Evolutionary conservation across 805 yeast genomes (phyloP), one percentile per base, ranked within the genome.

Genomic region (Barnettozyma populi): DNA sequence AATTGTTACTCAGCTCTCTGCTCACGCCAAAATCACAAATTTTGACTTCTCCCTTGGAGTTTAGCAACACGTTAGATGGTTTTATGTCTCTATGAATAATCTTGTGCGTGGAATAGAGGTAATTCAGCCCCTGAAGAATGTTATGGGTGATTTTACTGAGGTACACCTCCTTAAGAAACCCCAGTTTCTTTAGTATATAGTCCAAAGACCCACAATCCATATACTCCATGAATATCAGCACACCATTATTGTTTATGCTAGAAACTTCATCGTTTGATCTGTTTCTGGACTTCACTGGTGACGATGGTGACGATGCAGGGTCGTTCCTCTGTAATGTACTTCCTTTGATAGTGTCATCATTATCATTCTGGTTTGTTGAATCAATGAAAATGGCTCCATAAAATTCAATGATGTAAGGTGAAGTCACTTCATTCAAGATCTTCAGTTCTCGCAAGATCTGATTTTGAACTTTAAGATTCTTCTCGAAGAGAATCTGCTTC

Each of bases 11-110:
- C 44, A 94, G 74, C 62, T 90, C 96, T 51, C 97, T 81, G 27
- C 90, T 82, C 7, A 94, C 99, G 20, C 99, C 99, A 70, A 94
- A 94, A 67, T 94, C 99, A 68, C 98, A 90, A 21, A 94, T 74
- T 65, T 90, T 94, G 56, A 94, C 81, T 54, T 84, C 85, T 23
- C 99, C 99, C 53, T 74, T 78, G 36, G 90, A 84, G 52, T 88
- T 90, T 67, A 94, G 78, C 43, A 94, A 71, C 8, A 94, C 96
- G 65, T 94, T 94, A 6, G 95, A 86, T 0, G 99, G 99, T 63
- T 94, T 94, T 56, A 94, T 90, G 64, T 94, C 99, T 53, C 99
- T 74, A 63, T 94, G 99, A 49, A 94, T 87, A 60, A 94, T 92
- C 51, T 89, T 79, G 63, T 90, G 96, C 23, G 80, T 75, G 19